Percentiles rank a stretch among this genome's conserved stretches.
Evolutionary conservation across 805 yeast species (phyloP).

Genomic region (Candida ulmi): DNA sequence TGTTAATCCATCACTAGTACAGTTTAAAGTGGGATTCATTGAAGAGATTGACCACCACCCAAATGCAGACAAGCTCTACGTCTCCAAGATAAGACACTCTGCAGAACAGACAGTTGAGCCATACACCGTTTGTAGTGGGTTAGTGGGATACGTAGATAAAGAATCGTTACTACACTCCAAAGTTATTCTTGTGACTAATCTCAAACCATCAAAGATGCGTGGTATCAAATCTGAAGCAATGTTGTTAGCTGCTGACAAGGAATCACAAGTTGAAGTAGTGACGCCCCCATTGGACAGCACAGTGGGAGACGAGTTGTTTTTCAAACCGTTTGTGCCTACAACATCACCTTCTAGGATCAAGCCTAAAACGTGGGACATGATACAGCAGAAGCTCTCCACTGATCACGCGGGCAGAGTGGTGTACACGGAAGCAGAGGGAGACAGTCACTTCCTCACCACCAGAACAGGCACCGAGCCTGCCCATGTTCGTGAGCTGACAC

Average conservation of each 20-base stretch:
- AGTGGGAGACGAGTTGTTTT: constrained; percentile 36
- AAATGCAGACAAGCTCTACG: constrained; percentile 54
- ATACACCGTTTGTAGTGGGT: constrained; percentile 53
- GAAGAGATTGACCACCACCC: constrained; percentile 42
- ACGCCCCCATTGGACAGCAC: constrained; percentile 34
- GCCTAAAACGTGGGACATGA: constrained; percentile 10
- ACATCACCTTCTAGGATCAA: constrained; percentile 3
- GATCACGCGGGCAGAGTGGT: constrained; percentile 5
- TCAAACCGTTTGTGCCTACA: constrained; percentile 17
- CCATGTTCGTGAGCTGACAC: too few relatives aligned
- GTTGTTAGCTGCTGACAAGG: constrained; percentile 55
- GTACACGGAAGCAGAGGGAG: constrained; percentile 2
- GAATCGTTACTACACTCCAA: constrained; percentile 31
- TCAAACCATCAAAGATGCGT: constrained; percentile 58
- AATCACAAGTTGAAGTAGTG: constrained; percentile 45
- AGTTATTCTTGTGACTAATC: constrained; percentile 51
- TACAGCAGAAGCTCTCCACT: constrained; percentile 6
- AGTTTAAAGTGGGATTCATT: constrained; percentile 44
- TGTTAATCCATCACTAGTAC: constrained; percentile 20
- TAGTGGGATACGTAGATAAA: constrained; percentile 38
- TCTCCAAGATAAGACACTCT: constrained; percentile 37
- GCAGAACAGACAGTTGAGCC: constrained; percentile 4
- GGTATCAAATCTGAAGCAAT: constrained; percentile 60
- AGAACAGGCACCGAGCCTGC: too few relatives aligned
- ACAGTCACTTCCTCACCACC: background rate